A percentile compares a stretch with the other conserved stretches of the same genome.
phyloP scores from a whole-genome alignment of 2,329 filamentous ascomycete species.

The Fusarium kyushuense region DNA sequence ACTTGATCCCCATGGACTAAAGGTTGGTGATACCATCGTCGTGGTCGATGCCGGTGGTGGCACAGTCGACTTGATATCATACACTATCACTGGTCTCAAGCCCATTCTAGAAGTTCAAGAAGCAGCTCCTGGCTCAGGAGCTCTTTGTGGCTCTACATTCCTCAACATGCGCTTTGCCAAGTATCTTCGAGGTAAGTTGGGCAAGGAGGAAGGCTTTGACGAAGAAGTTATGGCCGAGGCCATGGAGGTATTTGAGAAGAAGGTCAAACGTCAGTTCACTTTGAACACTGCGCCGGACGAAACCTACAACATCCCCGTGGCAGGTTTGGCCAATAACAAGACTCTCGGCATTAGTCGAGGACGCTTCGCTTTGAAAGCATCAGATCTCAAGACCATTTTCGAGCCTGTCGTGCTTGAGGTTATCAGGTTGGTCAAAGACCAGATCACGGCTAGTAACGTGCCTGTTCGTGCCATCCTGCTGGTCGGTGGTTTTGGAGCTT shows the following conservation, averaged over 20 bases:
- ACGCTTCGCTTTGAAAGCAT: constrained; percentile 53
- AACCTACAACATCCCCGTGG: constrained; percentile 56
- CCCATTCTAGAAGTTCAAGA: constrained; percentile 61
- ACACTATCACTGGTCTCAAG: constrained; percentile 58
- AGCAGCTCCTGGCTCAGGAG: constrained; percentile 59
- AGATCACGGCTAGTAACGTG: constrained; percentile 55
- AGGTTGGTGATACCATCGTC: constrained; percentile 60
- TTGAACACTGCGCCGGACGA: constrained; percentile 49
- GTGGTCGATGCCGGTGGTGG: constrained; percentile 66
- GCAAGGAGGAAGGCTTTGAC: constrained; percentile 56
- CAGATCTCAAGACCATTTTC: constrained; percentile 58
- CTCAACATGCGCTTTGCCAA: constrained; percentile 60
- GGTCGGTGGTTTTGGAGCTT: constrained; percentile 61
- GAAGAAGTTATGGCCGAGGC: constrained; percentile 55
- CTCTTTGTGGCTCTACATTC: constrained; percentile 60
- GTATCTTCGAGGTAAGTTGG: constrained; percentile 56
- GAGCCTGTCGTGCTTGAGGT: constrained; percentile 59
- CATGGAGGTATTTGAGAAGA: constrained; percentile 58
- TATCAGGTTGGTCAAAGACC: constrained; percentile 57
- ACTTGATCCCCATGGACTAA: constrained; percentile 54
- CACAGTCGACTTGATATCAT: constrained; percentile 64
- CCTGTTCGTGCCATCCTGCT: constrained; percentile 58
- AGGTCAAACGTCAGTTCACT: constrained; percentile 54
- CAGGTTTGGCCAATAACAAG: constrained; percentile 56
- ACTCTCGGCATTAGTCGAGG: constrained; percentile 54